Percentiles rank a stretch among this genome's conserved stretches.
Evolutionary conservation across 164 flowering plant genomes (phyloP).

Genomic region (Dillenia turbinata): DNA sequence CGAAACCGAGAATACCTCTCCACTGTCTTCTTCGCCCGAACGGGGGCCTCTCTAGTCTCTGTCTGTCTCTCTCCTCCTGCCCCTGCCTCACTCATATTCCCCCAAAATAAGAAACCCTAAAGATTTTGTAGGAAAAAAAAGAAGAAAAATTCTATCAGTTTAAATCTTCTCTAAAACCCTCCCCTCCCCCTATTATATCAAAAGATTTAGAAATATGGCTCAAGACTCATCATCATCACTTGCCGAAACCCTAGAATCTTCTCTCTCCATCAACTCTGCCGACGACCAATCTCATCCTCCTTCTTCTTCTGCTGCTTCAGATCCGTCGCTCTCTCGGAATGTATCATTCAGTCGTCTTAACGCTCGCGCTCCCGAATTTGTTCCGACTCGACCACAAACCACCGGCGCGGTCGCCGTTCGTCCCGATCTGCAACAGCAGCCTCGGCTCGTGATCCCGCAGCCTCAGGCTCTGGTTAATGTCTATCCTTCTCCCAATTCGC

Average conservation of each 20-base stretch:
- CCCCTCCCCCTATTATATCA: no score
- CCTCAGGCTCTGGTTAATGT: conserved; percentile 28
- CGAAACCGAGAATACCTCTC: conserved; percentile 24
- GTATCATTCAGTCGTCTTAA: conserved; percentile 58
- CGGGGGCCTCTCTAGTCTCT: neutral
- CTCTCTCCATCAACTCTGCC: neutral
- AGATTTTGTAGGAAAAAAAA: no score
- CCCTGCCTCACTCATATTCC: neutral
- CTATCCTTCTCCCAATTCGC: conserved; percentile 27
- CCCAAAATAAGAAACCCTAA: no score
- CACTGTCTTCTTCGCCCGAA: conserved; percentile 12
- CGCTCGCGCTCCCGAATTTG: conserved; percentile 83
- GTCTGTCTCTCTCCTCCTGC: no score
- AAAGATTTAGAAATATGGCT: no score
- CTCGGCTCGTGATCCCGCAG: conserved; percentile 20
- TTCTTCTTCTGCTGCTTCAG: conserved; percentile 16
- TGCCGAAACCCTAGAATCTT: conserved; percentile 19
- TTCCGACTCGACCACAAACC: conserved; percentile 19
- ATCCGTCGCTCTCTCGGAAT: conserved; percentile 40
- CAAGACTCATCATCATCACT: neutral
- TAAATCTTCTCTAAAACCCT: no score
- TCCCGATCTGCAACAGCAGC: conserved; percentile 21
- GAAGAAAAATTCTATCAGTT: no score
- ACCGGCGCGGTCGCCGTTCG: conserved; percentile 10
- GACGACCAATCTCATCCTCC: conserved; percentile 8